Evolutionary conservation across 2,329 filamentous ascomycete genomes (phyloP).

Genomic region (Diaporthe longicolla): DNA sequence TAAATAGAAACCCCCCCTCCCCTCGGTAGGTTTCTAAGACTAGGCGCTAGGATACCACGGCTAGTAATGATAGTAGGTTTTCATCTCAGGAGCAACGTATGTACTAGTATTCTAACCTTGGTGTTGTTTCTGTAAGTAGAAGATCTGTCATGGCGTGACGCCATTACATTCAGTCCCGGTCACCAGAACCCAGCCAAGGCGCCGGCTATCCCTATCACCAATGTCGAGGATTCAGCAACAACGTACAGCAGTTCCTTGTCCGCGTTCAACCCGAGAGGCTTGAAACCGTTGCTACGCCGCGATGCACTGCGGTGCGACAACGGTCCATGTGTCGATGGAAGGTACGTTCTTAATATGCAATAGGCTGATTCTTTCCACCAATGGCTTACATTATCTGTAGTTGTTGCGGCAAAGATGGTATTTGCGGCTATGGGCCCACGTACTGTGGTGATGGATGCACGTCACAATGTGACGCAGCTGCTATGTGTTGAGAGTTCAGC

Average conservation of each 20-base stretch:
- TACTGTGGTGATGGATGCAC: background rate
- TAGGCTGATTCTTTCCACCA: background rate
- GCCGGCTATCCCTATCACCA: background rate
- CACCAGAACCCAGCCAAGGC: conserved; percentile 10
- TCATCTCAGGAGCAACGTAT: background rate
- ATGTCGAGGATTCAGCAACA: background rate
- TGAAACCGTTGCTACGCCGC: background rate
- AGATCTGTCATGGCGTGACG: background rate
- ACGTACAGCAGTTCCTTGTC: background rate
- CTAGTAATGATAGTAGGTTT: background rate
- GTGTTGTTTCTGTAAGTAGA: background rate
- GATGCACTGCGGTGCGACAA: background rate
- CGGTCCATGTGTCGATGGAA: background rate
- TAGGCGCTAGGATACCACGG: background rate
- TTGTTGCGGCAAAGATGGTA: background rate
- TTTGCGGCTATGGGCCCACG: background rate
- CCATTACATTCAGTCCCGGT: background rate
- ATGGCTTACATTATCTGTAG: background rate
- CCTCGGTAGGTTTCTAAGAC: no score
- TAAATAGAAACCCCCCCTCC: no score
- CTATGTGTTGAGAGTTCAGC: conserved; percentile 2
- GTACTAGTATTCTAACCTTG: background rate
- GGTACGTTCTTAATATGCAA: background rate
- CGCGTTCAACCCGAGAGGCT: background rate
- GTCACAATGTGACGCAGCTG: background rate